Base-by-base conservation (phyloP, 106 monocot genomes). In the Apostasia shenzhenica region DNA sequence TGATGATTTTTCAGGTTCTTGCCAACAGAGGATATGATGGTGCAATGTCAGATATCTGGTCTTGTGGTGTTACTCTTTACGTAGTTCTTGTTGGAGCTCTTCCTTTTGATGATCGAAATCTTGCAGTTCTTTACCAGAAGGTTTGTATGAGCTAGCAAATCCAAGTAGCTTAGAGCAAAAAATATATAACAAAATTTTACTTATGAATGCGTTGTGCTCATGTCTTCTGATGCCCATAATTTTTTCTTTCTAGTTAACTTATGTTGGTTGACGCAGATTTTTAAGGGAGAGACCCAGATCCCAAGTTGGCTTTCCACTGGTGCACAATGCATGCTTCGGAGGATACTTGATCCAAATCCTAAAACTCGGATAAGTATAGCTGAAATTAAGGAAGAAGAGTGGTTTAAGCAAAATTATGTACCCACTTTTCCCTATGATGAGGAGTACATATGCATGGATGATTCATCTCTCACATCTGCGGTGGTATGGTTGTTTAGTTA, bases 41-140 rank as follows among this genome's bases (percentile, higher is more conserved):
- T 57, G 83, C 85, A 10, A 71, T 75, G 70, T 92, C 97, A 14
- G 97, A 99, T 77, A 76, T 90, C 42, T 99, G 97, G 92, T 99
- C 97, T 43, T 99, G 97, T 51, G 97, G 95, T 41, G 97, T 99
- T 45, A 93, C 93, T 61, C 78, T 99, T 2, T 93, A 89, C 76
- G 79, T 90, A 6, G 79, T 93, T 63, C 97, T 99, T 60, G 73
- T 80, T 1, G 97, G 92, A 45, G 68, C 57, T 67, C 92, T 99
- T 55, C 97, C 97, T 14, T 99, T 99, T 48, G 90, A 92, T 54
- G 97, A 99, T 64, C 76, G 97, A 63, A 99, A 99, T 72, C 67
- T 99, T 11, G 90, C 79, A 3, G 92, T 90, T 69, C 97, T 99
- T 45, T 99, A 93, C 75, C 97, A 93, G 60, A 99, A 99, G 87